Percentiles rank a stretch among this genome's conserved stretches.
Conservation (phyloP, 148 eudicot genomes). For the Persicaria tinctoria region DNA sequence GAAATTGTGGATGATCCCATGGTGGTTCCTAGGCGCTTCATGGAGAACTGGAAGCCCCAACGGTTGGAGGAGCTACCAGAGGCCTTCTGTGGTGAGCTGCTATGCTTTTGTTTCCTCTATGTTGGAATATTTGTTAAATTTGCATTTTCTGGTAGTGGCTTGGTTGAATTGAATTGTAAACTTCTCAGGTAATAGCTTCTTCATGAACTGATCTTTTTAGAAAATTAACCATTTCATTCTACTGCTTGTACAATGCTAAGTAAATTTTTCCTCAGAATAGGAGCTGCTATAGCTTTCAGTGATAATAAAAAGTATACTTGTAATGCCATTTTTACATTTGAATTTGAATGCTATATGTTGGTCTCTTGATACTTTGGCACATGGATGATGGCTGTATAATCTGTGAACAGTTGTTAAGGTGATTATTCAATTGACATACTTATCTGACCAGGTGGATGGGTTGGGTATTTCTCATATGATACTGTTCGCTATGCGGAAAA, state of each 20-base stretch:
- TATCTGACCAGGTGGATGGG: slow-evolving; percentile 83
- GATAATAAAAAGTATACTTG: background rate
- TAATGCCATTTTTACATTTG: background rate
- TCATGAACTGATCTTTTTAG: background rate
- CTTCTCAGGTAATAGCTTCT: background rate
- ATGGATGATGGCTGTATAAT: background rate
- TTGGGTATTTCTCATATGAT: slow-evolving; percentile 95
- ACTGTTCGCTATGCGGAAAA: slow-evolving; percentile 95
- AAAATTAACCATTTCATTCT: background rate
- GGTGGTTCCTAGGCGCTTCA: slow-evolving; percentile 74
- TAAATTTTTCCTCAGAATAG: background rate
- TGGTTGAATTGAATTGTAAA: background rate
- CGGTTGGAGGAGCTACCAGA: slow-evolving; percentile 90
- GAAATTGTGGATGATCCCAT: slow-evolving; percentile 86
- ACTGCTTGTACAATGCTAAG: background rate
- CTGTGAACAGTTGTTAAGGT: background rate
- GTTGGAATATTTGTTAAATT: background rate
- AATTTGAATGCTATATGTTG: background rate
- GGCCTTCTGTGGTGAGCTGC: slow-evolving; percentile 75
- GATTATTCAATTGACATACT: background rate
- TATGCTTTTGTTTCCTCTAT: slow-evolving; percentile 9
- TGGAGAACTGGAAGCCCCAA: slow-evolving; percentile 96
- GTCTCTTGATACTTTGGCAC: background rate
- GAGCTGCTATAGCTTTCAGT: background rate
- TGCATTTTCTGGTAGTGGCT: background rate